Evolutionary conservation across 106 monocot species (phyloP).

Genomic region (Xerophyta viscosa): DNA sequence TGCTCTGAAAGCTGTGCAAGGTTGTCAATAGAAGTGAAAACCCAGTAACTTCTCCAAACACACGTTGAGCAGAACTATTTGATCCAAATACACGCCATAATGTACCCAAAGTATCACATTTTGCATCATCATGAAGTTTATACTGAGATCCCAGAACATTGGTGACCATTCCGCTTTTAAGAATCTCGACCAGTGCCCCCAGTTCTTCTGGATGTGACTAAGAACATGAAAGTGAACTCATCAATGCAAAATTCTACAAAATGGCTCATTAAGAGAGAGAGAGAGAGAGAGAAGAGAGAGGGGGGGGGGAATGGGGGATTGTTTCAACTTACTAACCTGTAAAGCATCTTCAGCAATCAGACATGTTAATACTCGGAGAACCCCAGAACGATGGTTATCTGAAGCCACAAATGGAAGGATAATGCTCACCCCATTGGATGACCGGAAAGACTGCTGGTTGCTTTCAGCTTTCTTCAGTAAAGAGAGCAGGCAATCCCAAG

Average conservation of each 20-base stretch:
- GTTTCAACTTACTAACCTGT: constrained; percentile 47
- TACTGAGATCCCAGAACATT: constrained; percentile 69
- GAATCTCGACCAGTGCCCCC: constrained; percentile 73
- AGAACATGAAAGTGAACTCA: background rate
- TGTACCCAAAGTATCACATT: constrained; percentile 80
- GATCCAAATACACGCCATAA: constrained; percentile 87
- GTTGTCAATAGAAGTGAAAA: constrained; percentile 95
- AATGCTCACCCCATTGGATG: constrained; percentile 58
- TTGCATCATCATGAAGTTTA: constrained; percentile 77
- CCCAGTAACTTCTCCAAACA: constrained; percentile 96
- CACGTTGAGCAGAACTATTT: constrained; percentile 72
- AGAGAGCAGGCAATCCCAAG: constrained; percentile 91
- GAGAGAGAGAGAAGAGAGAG: too few species aligned
- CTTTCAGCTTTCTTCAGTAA: constrained; percentile 82
- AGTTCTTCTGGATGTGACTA: constrained; percentile 92
- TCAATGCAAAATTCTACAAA: background rate
- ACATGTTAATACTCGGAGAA: constrained; percentile 69
- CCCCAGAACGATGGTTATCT: constrained; percentile 78
- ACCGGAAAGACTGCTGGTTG: constrained; percentile 83
- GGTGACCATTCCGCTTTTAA: constrained; percentile 92
- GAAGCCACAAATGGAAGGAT: constrained; percentile 77
- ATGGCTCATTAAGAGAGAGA: too few species aligned
- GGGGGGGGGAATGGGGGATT: too few species aligned
- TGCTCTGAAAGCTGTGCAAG: constrained; percentile 72
- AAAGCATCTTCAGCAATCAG: constrained; percentile 79